These are phyloP conservation scores for Amphibolis antarctica DNA, from an alignment of 106 monocot species.

Conservation along the genomic window DNA sequence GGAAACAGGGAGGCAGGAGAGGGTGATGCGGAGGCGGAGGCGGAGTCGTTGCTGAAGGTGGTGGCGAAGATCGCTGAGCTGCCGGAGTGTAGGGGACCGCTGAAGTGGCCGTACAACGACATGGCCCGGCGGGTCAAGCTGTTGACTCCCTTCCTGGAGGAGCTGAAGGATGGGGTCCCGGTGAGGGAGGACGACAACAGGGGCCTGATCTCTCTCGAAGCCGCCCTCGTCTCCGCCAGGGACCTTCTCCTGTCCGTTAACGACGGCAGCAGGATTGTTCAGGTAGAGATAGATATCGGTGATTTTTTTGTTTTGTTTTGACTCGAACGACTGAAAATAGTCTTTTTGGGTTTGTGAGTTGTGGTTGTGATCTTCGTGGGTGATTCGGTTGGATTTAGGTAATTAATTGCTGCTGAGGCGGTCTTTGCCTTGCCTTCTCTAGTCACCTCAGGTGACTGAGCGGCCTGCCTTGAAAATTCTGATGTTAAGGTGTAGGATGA, in stretches of 20 bases:
- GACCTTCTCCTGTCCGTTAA: conserved; percentile 45
- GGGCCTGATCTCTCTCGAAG: conserved; percentile 19
- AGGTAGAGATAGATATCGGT: conserved; percentile 32
- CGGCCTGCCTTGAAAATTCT: too few species aligned
- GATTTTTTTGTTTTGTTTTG: neutral
- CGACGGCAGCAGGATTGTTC: conserved; percentile 74
- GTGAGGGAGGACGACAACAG: conserved; percentile 13
- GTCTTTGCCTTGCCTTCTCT: too few species aligned
- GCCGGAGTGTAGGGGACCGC: conserved; percentile 65
- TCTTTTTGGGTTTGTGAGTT: neutral
- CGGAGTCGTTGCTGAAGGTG: conserved; percentile 21
- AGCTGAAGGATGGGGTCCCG: conserved; percentile 37
- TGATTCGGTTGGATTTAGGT: too few species aligned
- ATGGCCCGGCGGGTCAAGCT: conserved; percentile 63
- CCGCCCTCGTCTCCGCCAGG: conserved; percentile 28
- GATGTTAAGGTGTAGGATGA: too few species aligned
- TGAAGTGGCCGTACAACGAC: conserved; percentile 40
- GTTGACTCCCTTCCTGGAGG: conserved; percentile 66
- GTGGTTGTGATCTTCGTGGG: too few species aligned
- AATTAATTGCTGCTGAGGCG: too few species aligned
- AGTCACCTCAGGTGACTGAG: too few species aligned
- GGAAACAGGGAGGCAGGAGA: neutral
- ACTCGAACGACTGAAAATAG: neutral
- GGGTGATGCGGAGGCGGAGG: conserved; percentile 1
- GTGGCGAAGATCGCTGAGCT: conserved; percentile 44